Evolutionary conservation across 805 yeast genomes (phyloP).

Genomic region (Monosporozyma unispora): DNA sequence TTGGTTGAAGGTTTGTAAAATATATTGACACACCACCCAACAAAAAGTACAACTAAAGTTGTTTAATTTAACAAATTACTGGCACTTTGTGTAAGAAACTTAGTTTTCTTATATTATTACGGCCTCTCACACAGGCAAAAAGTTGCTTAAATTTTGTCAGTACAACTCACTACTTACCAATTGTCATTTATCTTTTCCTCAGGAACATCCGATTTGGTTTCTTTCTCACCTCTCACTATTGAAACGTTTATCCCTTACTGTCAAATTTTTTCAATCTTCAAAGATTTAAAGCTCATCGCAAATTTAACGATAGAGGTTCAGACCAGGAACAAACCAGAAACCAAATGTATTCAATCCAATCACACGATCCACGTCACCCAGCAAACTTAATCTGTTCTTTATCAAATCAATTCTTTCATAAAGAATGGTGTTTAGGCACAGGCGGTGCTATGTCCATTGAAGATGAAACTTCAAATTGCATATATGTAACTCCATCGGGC

Average conservation of each 20-base stretch:
- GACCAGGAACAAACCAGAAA: too few species aligned
- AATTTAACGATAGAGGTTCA: neutral
- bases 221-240: neutral
- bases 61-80: too few species aligned
- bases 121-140: too few species aligned
- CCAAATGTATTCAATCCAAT: slow-evolving; percentile 8
- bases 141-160: too few species aligned
- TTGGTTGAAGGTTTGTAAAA: too few species aligned
- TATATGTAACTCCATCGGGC: slow-evolving; percentile 89
- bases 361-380: slow-evolving; percentile 57
- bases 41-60: too few species aligned
- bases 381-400: slow-evolving; percentile 78
- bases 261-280: neutral
- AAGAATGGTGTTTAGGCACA: slow-evolving; percentile 91
- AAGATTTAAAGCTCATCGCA: neutral
- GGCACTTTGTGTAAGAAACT: too few species aligned
- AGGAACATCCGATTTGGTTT: too few species aligned
- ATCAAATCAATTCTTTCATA: slow-evolving; percentile 65
- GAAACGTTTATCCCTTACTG: neutral
- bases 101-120: too few species aligned
- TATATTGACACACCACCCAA: too few species aligned
- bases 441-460: slow-evolving; percentile 87
- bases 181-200: too few species aligned
- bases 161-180: too few species aligned
- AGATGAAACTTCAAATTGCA: slow-evolving; percentile 36